Percentiles rank a stretch among this genome's conserved stretches.
These are phyloP conservation scores for Saccharomycopsis javanensis DNA, from an alignment of 805 yeast species.

Conservation along the genomic window DNA sequence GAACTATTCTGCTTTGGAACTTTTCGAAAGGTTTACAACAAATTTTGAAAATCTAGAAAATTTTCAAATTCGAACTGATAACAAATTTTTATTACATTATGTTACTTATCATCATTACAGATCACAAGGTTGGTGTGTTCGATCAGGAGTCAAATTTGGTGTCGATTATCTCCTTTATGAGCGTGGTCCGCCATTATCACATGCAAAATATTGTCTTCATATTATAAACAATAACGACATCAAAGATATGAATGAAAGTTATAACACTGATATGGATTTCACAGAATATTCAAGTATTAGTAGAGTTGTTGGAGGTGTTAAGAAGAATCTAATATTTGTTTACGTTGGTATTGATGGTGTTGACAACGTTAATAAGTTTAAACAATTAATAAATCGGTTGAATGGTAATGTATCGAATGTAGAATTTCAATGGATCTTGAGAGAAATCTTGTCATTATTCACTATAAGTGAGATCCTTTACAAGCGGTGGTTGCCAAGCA, in stretches of 20 bases:
- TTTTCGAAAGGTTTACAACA: background rate
- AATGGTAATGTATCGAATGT: constrained; percentile 17
- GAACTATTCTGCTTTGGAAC: background rate
- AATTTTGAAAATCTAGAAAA: background rate
- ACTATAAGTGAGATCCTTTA: constrained; percentile 57
- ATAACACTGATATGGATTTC: constrained; percentile 32
- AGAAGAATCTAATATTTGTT: constrained; percentile 61
- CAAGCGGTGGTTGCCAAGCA: constrained; percentile 78
- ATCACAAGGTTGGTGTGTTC: constrained; percentile 88
- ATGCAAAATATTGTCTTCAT: constrained; percentile 75
- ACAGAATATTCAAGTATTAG: constrained; percentile 44
- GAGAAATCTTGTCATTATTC: constrained; percentile 33
- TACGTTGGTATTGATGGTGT: constrained; percentile 50
- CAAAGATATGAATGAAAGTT: constrained; percentile 23
- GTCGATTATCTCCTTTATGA: constrained; percentile 75
- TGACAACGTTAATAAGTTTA: constrained; percentile 24
- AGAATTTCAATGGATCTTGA: constrained; percentile 22
- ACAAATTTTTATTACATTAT: constrained; percentile 43
- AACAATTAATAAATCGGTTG: background rate
- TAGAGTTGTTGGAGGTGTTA: constrained; percentile 81
- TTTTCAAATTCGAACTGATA: constrained; percentile 21
- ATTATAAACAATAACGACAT: constrained; percentile 33
- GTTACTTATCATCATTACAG: constrained; percentile 80
- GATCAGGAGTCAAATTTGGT: constrained; percentile 88
- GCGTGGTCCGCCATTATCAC: constrained; percentile 92